phyloP scores from a whole-genome alignment of 805 yeast species.

The Yamadazyma nakazawae region DNA sequence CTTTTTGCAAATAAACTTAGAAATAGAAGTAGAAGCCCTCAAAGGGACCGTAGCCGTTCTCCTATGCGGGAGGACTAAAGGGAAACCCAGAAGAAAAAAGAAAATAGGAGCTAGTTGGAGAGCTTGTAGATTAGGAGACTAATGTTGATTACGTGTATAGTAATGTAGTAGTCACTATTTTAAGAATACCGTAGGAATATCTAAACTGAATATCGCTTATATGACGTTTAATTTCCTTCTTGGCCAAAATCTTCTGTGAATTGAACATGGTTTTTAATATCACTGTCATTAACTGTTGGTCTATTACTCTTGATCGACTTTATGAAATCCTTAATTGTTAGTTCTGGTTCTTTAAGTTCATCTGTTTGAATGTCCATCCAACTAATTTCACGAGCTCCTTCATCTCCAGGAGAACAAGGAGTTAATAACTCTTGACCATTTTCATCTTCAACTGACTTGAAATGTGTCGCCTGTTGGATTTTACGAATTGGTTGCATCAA shows the following conservation, averaged over 20 bases:
- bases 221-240: conserved; percentile 68
- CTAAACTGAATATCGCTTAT: neutral
- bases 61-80: conserved; percentile 17
- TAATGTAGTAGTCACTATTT: neutral
- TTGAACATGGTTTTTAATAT: conserved; percentile 75
- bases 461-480: conserved; percentile 94
- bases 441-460: conserved; percentile 55
- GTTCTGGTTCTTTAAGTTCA: conserved; percentile 84
- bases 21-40: conserved; percentile 18
- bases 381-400: conserved; percentile 78
- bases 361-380: conserved; percentile 93
- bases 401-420: conserved; percentile 98
- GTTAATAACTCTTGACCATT: conserved; percentile 52
- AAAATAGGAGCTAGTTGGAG: too few species aligned
- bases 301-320: conserved; percentile 88
- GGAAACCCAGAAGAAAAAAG: neutral
- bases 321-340: conserved; percentile 87
- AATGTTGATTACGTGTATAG: neutral
- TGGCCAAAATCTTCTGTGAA: conserved; percentile 96
- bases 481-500: conserved; percentile 96
- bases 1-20: conserved; percentile 31
- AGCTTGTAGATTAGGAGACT: neutral
- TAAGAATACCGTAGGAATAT: too few species aligned
- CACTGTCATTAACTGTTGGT: conserved; percentile 90
- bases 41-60: conserved; percentile 13